Percentiles rank a stretch among this genome's conserved stretches.
phyloP scores from a whole-genome alignment of 495 filamentous ascomycete species.

The Saxophila tyrrhenica region DNA sequence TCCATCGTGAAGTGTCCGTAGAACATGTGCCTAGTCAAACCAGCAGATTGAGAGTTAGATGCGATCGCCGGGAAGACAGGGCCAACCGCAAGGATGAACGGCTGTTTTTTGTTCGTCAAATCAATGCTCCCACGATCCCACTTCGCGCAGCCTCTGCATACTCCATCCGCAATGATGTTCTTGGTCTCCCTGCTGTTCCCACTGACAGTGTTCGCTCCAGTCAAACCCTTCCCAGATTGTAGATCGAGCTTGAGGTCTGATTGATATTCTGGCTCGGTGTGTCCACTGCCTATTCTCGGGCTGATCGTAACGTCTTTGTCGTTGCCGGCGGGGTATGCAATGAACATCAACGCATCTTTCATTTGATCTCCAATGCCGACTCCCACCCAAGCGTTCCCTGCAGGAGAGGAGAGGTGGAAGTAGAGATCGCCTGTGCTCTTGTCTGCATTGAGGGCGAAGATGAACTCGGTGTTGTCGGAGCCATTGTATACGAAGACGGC shows the following conservation, averaged over 20 bases:
- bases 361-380: constrained; percentile 44
- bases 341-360: constrained; percentile 40
- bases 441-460: constrained; percentile 38
- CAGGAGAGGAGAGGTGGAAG: constrained; percentile 38
- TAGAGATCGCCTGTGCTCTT: constrained; percentile 34
- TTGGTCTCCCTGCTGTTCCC: neutral
- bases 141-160: constrained; percentile 38
- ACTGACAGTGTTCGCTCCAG: constrained; percentile 7
- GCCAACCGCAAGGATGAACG: constrained; percentile 50
- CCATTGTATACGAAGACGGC: constrained; percentile 29
- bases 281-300: constrained; percentile 23
- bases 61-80: neutral
- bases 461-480: constrained; percentile 25
- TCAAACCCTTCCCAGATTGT: constrained; percentile 6
- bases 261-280: constrained; percentile 23
- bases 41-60: neutral
- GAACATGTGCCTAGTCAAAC: constrained; percentile 33
- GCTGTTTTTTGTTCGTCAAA: constrained; percentile 28
- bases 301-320: constrained; percentile 12
- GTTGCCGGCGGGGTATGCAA: constrained; percentile 35
- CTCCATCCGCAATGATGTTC: constrained; percentile 25
- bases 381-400: constrained; percentile 34
- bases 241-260: constrained; percentile 27
- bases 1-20: constrained; percentile 47
- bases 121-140: constrained; percentile 32